These are phyloP conservation scores for Vitellaria paradoxa DNA, from an alignment of 179 eudicot species.

Conservation along the genomic window DNA sequence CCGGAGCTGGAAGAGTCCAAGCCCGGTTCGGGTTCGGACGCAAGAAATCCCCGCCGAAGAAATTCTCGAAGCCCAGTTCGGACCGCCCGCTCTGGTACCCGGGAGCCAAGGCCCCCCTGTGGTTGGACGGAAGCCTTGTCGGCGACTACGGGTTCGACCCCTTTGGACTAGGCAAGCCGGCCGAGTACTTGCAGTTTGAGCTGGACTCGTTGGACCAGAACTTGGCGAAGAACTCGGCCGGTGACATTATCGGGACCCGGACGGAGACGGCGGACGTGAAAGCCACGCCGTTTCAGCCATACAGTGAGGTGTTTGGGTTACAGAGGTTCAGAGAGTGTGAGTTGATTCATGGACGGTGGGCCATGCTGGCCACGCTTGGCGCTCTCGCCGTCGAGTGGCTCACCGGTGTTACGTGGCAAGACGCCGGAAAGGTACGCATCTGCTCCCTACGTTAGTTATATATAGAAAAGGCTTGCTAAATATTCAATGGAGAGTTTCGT, in stretches of 20 bases:
- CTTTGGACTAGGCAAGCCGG: constrained; percentile 88
- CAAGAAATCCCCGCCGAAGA: constrained; percentile 59
- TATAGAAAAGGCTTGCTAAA: no score
- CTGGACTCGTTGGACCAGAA: constrained; percentile 86
- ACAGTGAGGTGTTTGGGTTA: constrained; percentile 84
- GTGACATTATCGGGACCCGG: constrained; percentile 77
- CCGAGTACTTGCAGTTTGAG: constrained; percentile 86
- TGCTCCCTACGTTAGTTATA: no score
- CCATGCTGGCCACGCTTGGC: constrained; percentile 96
- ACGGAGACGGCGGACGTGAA: constrained; percentile 63
- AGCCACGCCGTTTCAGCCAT: constrained; percentile 82
- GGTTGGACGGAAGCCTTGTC: constrained; percentile 64
- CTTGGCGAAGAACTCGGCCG: constrained; percentile 76
- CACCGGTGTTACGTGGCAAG: constrained; percentile 98
- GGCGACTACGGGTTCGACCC: constrained; percentile 98
- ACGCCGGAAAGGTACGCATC: constrained; percentile 78
- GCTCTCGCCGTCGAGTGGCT: constrained; percentile 89
- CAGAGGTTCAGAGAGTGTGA: constrained; percentile 97
- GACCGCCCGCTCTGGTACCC: constrained; percentile 96
- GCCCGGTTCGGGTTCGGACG: constrained; percentile 79
- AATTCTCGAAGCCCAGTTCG: constrained; percentile 24
- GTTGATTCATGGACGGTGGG: constrained; percentile 97
- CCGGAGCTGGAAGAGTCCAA: constrained; percentile 42
- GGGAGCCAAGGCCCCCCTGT: constrained; percentile 79
- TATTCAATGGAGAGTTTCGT: not conserved